Evolutionary conservation across 345 rosid species (phyloP).

Genomic region (Atalantia buxifolia): DNA sequence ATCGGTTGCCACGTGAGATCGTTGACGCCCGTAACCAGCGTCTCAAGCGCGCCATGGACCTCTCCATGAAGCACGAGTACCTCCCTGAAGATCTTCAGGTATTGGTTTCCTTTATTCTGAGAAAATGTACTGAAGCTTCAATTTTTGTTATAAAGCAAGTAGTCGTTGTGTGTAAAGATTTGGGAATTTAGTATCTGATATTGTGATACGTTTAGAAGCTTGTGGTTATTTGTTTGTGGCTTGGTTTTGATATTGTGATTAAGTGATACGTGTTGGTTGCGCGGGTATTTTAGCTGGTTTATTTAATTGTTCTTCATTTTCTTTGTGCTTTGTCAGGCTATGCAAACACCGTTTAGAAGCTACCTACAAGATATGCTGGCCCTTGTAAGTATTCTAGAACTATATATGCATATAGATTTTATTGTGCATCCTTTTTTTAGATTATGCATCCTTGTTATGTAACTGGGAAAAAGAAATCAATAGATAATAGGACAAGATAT

Average conservation of each 20-base stretch:
- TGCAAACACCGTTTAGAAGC: conserved; percentile 90
- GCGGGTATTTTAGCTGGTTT: not conserved
- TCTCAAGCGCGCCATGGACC: conserved; percentile 97
- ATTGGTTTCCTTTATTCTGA: not conserved
- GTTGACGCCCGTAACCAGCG: conserved; percentile 96
- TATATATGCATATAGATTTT: too few species aligned
- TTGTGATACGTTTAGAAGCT: not conserved
- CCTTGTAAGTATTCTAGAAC: conserved; percentile 55
- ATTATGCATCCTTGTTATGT: not conserved
- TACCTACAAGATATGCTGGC: conserved; percentile 89
- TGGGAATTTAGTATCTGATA: not conserved
- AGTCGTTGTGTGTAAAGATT: not conserved
- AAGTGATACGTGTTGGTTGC: not conserved
- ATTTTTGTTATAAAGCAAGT: not conserved
- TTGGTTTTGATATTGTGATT: not conserved
- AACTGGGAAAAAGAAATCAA: too few species aligned
- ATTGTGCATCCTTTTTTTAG: not conserved
- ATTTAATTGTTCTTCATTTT: not conserved
- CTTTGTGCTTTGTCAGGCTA: conserved; percentile 36
- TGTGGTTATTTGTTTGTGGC: not conserved
- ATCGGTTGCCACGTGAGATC: conserved; percentile 83
- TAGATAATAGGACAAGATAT: not conserved
- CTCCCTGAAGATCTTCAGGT: conserved; percentile 85
- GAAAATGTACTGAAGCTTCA: not conserved
- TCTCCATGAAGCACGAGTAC: conserved; percentile 96